phyloP scores from a whole-genome alignment of 148 eudicot species.

The Persicaria maculosa region DNA sequence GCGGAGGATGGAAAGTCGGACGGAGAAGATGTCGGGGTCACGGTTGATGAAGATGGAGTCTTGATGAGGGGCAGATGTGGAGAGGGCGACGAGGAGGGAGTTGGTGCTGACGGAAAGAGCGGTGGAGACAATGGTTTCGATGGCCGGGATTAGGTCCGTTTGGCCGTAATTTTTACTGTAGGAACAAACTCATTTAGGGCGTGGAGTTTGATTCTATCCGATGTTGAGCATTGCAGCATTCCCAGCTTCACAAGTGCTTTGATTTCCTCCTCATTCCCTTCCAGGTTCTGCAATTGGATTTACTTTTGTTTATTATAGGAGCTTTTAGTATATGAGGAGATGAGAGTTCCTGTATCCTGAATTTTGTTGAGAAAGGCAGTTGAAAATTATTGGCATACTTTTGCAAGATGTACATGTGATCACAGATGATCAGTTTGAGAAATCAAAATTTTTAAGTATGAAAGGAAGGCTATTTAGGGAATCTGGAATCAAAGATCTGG shows the following conservation, averaged over 20 bases:
- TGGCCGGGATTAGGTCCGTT: too few species aligned
- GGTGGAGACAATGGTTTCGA: slow-evolving; percentile 49
- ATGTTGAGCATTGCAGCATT: too few species aligned
- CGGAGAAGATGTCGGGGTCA: slow-evolving; percentile 59
- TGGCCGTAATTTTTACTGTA: too few species aligned
- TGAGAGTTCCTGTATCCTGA: slow-evolving; percentile 36
- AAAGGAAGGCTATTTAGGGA: slow-evolving; percentile 58
- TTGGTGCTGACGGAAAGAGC: slow-evolving; percentile 48
- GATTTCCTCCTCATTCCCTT: too few species aligned
- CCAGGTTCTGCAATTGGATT: too few species aligned
- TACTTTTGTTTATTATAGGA: slow-evolving; percentile 45
- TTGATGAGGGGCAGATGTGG: slow-evolving; percentile 16
- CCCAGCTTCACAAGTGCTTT: too few species aligned
- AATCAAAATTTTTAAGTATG: slow-evolving; percentile 39
- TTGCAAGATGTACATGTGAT: slow-evolving; percentile 43
- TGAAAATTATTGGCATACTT: slow-evolving; percentile 47
- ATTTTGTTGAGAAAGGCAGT: slow-evolving; percentile 55
- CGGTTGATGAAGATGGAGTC: slow-evolving; percentile 59
- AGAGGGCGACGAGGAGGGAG: slow-evolving; percentile 44
- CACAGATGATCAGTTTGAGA: slow-evolving; percentile 35
- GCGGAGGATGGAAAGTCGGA: slow-evolving; percentile 43
- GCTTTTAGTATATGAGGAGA: slow-evolving; percentile 53
- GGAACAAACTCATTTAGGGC: too few species aligned
- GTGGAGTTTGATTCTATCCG: too few species aligned
- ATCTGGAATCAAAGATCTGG: slow-evolving; percentile 35